These are phyloP conservation scores for Schwanniomyces occidentalis DNA, from an alignment of 805 yeast species.

Conservation along the genomic window DNA sequence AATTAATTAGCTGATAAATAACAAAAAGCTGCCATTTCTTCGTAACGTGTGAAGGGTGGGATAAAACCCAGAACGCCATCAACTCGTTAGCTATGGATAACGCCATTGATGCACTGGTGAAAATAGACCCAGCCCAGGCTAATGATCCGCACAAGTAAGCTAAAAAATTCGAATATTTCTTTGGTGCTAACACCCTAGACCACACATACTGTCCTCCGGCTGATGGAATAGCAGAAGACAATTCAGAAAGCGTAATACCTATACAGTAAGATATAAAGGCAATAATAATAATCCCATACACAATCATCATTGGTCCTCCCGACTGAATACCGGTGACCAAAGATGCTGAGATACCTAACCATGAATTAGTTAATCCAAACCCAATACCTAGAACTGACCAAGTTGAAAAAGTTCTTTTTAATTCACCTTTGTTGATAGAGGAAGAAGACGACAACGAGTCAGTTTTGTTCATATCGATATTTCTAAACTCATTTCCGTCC, in stretches of 20 bases:
- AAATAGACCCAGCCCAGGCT: slow-evolving; percentile 62
- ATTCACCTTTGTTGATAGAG: slow-evolving; percentile 10
- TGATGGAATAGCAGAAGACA: slow-evolving; percentile 53
- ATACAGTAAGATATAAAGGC: slow-evolving; percentile 47
- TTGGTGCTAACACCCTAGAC: slow-evolving; percentile 57
- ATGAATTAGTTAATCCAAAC: slow-evolving; percentile 59
- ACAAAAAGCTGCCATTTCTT: slow-evolving; percentile 58
- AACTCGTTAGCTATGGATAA: slow-evolving; percentile 52
- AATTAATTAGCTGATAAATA: slow-evolving; percentile 46
- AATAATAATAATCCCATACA: slow-evolving; percentile 56
- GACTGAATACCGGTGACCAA: slow-evolving; percentile 53
- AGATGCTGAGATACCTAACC: slow-evolving; percentile 62
- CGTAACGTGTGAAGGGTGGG: slow-evolving; percentile 33
- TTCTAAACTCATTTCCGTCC: no score
- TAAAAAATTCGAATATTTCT: slow-evolving; percentile 44
- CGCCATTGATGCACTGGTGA: slow-evolving; percentile 61
- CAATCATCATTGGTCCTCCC: slow-evolving; percentile 59
- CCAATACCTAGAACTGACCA: slow-evolving; percentile 56
- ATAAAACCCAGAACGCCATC: slow-evolving; percentile 51
- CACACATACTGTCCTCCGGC: slow-evolving; percentile 64
- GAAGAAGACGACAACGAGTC: not conserved
- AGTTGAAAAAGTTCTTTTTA: slow-evolving; percentile 27
- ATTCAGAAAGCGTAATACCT: slow-evolving; percentile 53
- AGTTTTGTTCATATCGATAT: no score
- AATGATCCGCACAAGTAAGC: slow-evolving; percentile 63